Evolutionary conservation across 164 flowering plant species (phyloP), one percentile per base, ranked within the genome.

Genomic region (Warburgia ugandensis): DNA sequence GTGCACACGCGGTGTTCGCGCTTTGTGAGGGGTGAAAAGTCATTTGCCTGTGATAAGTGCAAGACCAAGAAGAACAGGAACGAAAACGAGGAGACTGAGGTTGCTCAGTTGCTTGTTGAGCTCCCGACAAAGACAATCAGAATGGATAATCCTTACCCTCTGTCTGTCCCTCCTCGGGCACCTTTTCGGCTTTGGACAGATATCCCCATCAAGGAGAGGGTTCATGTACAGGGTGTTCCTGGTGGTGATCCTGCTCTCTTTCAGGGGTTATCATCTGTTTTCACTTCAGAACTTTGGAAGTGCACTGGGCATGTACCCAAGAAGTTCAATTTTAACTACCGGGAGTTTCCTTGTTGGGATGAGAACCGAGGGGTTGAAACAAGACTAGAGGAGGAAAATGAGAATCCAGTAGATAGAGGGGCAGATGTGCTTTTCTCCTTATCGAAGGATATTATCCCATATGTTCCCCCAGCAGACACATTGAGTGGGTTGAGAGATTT

Each of bases 1-100:
- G 99, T 88, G 36, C 99, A 94, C 69, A 94, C 99, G 0, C 66
- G 94, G 43, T 94, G 99, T 62, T 79, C 86, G 5, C 74, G 84
- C 4, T 94, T 71, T 33, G 87, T 84, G 8, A 89, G 82, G 66
- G 83, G 84, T 0, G 87, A 89, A 30, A 77, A 75, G 29, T 73
- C 71, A 3, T 94, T 86, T 46, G 76, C 81, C 6, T 94, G 99
- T 16, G 83, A 89, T 60, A 94, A 86, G 54, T 92, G 99, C 62
- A 89, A 89, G 78, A 68, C 30, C 22, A 80, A 77, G 80, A 76
- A 58, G 48, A 66, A 30, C 29, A 58, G 72, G 61, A 74, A 76
- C 28, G 76, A 75, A 25, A 80, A 69, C 31, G 89, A 82, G 74
- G 97, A 88, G 72, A 84, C 85, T 0, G 99, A 92, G 80, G 97